Conservation (phyloP, 345 rosid genomes). For the Acer yangbiense region DNA sequence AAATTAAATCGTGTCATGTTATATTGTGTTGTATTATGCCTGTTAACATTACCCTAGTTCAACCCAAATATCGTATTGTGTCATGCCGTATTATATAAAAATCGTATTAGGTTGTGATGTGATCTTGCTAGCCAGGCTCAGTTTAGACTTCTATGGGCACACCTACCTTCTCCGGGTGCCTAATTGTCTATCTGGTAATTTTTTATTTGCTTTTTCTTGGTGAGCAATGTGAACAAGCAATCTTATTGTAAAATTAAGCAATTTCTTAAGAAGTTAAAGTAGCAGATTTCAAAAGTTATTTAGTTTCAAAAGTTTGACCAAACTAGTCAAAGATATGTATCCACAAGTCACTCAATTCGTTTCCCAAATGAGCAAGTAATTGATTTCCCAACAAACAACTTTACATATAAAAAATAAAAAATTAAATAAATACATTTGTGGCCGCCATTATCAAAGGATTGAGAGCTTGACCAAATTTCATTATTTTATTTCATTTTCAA, state of each 20-base stretch:
- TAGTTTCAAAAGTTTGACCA: constrained; percentile 7
- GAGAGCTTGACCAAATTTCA: neutral
- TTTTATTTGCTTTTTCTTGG: neutral
- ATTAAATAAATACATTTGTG: neutral
- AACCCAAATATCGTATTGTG: too few species aligned
- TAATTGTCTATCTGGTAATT: neutral
- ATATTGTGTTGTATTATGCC: too few species aligned
- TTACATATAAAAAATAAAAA: neutral
- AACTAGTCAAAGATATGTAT: neutral
- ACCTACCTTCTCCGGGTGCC: neutral
- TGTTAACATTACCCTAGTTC: too few species aligned
- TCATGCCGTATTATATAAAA: too few species aligned
- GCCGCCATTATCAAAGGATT: neutral
- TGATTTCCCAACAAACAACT: constrained; percentile 1
- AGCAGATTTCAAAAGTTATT: neutral
- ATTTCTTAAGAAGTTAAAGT: too few species aligned
- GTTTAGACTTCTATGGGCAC: too few species aligned
- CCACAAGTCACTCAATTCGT: neutral
- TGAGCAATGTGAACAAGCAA: neutral
- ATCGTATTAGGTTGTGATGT: too few species aligned
- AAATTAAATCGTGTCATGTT: too few species aligned
- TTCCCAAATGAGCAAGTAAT: constrained; percentile 1
- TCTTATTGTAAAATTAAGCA: neutral
- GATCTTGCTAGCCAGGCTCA: too few species aligned
- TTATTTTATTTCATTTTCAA: neutral